Evolutionary conservation across 805 yeast genomes (phyloP).

Genomic region (Metschnikowia sp.): DNA sequence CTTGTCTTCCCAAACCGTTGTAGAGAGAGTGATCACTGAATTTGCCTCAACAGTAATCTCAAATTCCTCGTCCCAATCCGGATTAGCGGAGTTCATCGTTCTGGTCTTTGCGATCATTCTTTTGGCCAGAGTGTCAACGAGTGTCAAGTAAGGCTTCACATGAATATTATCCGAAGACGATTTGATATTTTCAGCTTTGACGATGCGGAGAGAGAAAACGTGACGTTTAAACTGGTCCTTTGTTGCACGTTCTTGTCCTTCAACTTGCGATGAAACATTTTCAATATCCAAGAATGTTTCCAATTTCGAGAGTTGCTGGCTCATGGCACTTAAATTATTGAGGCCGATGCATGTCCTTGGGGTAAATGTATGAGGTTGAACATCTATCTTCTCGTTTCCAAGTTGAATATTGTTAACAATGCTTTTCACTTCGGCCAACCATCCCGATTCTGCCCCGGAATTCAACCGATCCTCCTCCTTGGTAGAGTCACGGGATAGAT

Average conservation of each 20-base stretch:
- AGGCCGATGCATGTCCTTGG: conserved; percentile 70
- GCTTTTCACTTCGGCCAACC: conserved; percentile 54
- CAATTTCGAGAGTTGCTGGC: conserved; percentile 45
- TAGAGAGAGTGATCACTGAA: conserved; percentile 46
- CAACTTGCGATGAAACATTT: conserved; percentile 41
- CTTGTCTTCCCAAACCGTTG: conserved; percentile 69
- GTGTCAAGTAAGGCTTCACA: conserved; percentile 60
- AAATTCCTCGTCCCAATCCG: conserved; percentile 86
- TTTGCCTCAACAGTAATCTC: conserved; percentile 47
- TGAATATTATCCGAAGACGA: conserved; percentile 23
- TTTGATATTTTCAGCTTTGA: conserved; percentile 60
- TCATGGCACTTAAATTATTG: conserved; percentile 58
- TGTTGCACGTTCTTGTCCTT: conserved; percentile 30
- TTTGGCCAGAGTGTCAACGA: conserved; percentile 53
- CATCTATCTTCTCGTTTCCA: conserved; percentile 29
- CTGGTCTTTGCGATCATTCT: conserved; percentile 68
- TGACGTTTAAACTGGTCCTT: conserved; percentile 40
- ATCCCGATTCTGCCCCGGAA: conserved; percentile 16
- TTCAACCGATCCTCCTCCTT: conserved; percentile 6
- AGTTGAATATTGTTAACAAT: conserved; percentile 43
- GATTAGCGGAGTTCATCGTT: conserved; percentile 58
- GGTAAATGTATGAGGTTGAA: conserved; percentile 57
- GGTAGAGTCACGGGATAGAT: conserved; percentile 35
- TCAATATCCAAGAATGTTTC: conserved; percentile 63
- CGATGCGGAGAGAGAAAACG: conserved; percentile 60